A percentile compares a stretch with the other conserved stretches of the same genome.
Evolutionary conservation across 352 stramenopile species (phyloP).

Genomic region (Pythium angustatum): DNA sequence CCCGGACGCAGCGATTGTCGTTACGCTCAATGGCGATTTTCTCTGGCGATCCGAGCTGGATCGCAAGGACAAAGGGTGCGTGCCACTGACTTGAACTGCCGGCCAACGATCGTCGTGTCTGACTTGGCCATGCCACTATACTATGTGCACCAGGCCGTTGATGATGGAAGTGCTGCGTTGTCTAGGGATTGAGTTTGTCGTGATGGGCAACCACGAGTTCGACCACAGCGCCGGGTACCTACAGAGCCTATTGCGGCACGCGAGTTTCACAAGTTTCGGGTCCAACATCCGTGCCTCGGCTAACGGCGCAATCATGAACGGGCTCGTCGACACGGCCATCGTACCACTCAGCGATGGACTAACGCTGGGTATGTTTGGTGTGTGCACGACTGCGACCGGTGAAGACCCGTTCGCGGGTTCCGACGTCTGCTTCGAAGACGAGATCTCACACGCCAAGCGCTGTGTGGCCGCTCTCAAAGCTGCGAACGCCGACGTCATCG

Average conservation of each 20-base stretch:
- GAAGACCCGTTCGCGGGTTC: constrained; percentile 54
- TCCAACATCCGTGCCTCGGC: constrained; percentile 51
- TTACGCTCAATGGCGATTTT: constrained; percentile 77
- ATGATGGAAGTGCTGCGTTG: constrained; percentile 69
- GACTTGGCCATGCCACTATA: no score
- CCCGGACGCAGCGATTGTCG: constrained; percentile 38
- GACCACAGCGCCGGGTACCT: constrained; percentile 57
- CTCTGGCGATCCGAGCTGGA: constrained; percentile 66
- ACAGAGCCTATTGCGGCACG: constrained; percentile 35
- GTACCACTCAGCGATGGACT: constrained; percentile 42
- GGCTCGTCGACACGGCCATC: constrained; percentile 42
- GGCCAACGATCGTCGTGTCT: no score
- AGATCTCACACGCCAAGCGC: constrained; percentile 42
- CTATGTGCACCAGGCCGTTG: no score
- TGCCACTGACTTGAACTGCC: no score
- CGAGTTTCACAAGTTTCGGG: constrained; percentile 57
- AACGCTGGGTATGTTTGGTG: constrained; percentile 53
- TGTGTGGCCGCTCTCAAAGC: constrained; percentile 52
- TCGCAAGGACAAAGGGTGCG: constrained; percentile 69
- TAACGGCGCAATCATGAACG: constrained; percentile 35
- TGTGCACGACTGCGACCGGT: constrained; percentile 54
- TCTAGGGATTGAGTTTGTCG: constrained; percentile 59
- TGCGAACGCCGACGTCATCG: constrained; percentile 63
- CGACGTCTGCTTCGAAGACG: constrained; percentile 44
- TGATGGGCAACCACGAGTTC: constrained; percentile 83